A percentile compares a stretch with the other conserved stretches of the same genome.
These are phyloP conservation scores for Fraxinus baroniana DNA, from an alignment of 305 asterid genomes.

Conservation along the genomic window DNA sequence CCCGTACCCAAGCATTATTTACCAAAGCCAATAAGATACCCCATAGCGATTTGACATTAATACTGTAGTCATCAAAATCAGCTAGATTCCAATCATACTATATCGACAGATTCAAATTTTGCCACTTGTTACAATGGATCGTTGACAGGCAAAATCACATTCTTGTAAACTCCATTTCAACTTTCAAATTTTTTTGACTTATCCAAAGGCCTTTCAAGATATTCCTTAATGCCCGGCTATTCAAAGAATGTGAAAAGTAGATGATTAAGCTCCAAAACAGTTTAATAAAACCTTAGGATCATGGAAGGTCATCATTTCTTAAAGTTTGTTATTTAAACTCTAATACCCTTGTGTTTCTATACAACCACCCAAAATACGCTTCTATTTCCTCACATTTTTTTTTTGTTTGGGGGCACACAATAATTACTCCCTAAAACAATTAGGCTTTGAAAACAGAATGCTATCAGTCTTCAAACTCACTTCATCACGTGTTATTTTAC, in stretches of 20 bases:
- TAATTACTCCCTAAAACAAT: neutral
- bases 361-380: neutral
- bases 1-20: neutral
- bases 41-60: neutral
- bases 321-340: neutral
- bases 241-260: neutral
- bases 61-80: neutral
- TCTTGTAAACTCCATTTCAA: neutral
- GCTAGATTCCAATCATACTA: neutral
- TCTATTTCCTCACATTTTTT: neutral
- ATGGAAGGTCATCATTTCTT: neutral
- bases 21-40: neutral
- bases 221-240: neutral
- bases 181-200: neutral
- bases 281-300: no score
- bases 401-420: neutral
- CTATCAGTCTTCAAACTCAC: neutral
- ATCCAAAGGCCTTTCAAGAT: neutral
- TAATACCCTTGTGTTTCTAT: neutral
- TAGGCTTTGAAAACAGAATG: neutral
- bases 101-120: neutral
- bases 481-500: neutral
- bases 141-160: neutral
- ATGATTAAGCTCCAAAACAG: neutral
- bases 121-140: neutral